A percentile compares a stretch with the other conserved stretches of the same genome.
These are phyloP conservation scores for Stemphylium beticola DNA, from an alignment of 2,329 filamentous ascomycete species.

Conservation along the genomic window DNA sequence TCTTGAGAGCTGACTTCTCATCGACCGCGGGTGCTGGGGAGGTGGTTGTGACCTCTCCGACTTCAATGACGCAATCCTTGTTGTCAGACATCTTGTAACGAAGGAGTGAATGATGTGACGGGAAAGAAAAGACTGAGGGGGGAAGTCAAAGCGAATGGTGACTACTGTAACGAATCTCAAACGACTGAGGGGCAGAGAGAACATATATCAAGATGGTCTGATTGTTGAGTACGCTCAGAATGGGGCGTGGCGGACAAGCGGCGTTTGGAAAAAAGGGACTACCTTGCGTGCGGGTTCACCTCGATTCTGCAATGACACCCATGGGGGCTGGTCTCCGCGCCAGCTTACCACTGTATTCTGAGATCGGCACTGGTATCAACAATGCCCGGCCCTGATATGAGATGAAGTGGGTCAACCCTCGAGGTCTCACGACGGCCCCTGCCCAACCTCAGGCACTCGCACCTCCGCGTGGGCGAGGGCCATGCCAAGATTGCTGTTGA, in stretches of 20 bases:
- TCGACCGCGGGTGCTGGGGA: constrained; percentile 11
- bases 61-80: constrained; percentile 29
- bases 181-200: constrained; percentile 6
- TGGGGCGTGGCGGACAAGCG: constrained; percentile 2
- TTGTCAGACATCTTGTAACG: constrained; percentile 30
- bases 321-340: constrained; percentile 5
- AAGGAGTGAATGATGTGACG: constrained; percentile 19
- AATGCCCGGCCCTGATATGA: constrained; percentile 6
- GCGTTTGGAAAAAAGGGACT: constrained; percentile 4
- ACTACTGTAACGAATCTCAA: constrained; percentile 14
- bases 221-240: constrained; percentile 2
- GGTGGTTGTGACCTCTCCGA: constrained; percentile 28
- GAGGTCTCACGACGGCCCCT: constrained; percentile 6
- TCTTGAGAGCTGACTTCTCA: constrained; percentile 12
- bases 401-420: constrained; percentile 8
- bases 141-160: constrained; percentile 33
- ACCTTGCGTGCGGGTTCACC: constrained; percentile 8
- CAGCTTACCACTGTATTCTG: constrained; percentile 3
- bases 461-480: constrained; percentile 1
- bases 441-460: constrained; percentile 2
- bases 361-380: constrained; percentile 13
- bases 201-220: constrained; percentile 6
- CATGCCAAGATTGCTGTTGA: constrained; percentile 8
- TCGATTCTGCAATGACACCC: constrained; percentile 6
- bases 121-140: constrained; percentile 7